These are phyloP conservation scores for Westerdykella aurantiaca DNA, from an alignment of 2,329 filamentous ascomycete genomes.

Conservation along the genomic window DNA sequence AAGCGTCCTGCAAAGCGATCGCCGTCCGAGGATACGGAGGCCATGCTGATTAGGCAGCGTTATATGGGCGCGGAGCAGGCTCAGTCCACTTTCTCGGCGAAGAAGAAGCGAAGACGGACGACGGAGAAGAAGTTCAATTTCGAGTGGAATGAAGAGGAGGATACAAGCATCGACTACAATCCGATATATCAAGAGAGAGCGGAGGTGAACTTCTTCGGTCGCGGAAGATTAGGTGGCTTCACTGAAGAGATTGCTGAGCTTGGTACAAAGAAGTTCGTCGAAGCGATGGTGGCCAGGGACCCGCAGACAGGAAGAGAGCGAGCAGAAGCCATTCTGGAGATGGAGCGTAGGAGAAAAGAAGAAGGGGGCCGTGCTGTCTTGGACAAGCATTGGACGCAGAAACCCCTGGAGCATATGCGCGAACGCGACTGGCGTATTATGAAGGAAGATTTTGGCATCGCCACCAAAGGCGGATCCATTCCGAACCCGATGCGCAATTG, in stretches of 20 bases:
- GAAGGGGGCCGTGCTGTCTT: conserved; percentile 66
- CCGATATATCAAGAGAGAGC: conserved; percentile 67
- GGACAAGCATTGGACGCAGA: conserved; percentile 94
- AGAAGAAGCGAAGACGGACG: conserved; percentile 90
- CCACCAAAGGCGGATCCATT: conserved; percentile 84
- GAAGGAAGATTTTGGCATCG: conserved; percentile 98
- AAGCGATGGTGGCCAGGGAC: conserved; percentile 69
- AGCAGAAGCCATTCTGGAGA: conserved; percentile 75
- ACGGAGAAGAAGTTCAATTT: conserved; percentile 99
- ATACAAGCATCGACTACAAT: conserved; percentile 80
- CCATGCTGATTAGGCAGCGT: conserved; percentile 66
- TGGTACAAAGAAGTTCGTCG: conserved; percentile 53
- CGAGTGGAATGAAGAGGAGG: conserved; percentile 92
- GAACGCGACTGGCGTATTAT: conserved; percentile 99
- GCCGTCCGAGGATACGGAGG: conserved; percentile 59
- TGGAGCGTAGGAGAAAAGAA: conserved; percentile 72
- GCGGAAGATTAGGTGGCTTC: conserved; percentile 62
- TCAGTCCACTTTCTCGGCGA: conserved; percentile 81
- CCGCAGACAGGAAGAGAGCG: conserved; percentile 68
- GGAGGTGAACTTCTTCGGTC: conserved; percentile 64
- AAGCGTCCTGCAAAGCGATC: conserved; percentile 25
- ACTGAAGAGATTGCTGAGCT: conserved; percentile 52
- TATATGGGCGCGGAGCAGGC: conserved; percentile 92
- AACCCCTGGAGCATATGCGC: conserved; percentile 86
- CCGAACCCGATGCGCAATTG: conserved; percentile 96